Evolutionary conservation across 164 flowering plant species (phyloP), one percentile per base, ranked within the genome.

Genomic region (Magnolia sinica): DNA sequence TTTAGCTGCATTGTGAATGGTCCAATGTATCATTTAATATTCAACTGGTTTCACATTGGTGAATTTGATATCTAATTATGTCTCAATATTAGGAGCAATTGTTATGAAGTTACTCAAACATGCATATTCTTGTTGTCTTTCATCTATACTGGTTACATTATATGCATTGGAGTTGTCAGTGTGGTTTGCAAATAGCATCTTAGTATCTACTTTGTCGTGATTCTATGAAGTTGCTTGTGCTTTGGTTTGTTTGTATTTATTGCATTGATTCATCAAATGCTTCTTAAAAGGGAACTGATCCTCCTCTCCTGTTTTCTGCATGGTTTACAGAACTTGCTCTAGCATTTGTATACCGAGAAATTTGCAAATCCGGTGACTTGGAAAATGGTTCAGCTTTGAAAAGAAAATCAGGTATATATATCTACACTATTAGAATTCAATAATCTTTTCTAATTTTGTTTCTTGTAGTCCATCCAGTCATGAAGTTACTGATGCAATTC

Each of bases 271-370:
- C 71, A 37, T 37, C 45, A 37, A 37, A 37, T 3, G 45, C 45
- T 2, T 37, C 45, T 37, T 37, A 37, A 37, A 37, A 37, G 45
- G 45, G 45, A 37, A 51, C 73, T 76, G 19, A 52, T 50, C 67
- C 37, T 69, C 51, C 69, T 20, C 29, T 29, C 37, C n/a, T 8
- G 27, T 50, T 58, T 68, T 77, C 19, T 79, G 4, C 68, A 20
- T 85, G 63, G 73, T 75, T 74, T 82, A 50, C 91, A 96, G 99
- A 91, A 27, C 68, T 72, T 76, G 91, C 98, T 71, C 86, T 81
- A 86, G 93, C 93, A 69, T 96, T 90, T 88, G 99, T 96, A 29
- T 96, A 82, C 83, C 87, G 97, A 68, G 99, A 94, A 82, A 92
- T 87, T 70, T 49, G 61, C 16, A 76, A 76, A 23, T 81, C 84